Percentiles rank a stretch among this genome's conserved stretches.
phyloP scores from a whole-genome alignment of 2,329 filamentous ascomycete genomes.

The Trichocomaceae sp. region DNA sequence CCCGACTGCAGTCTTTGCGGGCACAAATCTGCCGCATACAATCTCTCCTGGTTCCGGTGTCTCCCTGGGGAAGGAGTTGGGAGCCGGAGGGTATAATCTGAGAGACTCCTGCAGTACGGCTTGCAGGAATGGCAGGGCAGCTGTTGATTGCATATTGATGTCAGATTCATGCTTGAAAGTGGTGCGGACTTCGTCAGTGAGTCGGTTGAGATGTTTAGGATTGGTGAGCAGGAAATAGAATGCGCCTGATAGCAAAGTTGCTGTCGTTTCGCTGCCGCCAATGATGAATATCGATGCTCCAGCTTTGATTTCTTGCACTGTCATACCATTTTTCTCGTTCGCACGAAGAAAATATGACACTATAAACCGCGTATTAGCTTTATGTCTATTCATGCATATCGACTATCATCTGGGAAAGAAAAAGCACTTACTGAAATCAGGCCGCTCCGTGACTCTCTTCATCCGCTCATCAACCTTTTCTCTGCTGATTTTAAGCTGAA shows the following conservation, averaged over 20 bases:
- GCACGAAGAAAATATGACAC: constrained; percentile 20
- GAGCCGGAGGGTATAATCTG: constrained; percentile 37
- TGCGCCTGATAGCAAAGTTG: constrained; percentile 33
- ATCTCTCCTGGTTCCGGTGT: constrained; percentile 3
- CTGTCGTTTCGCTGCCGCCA: constrained; percentile 36
- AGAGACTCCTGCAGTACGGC: constrained; percentile 43
- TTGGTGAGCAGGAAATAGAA: constrained; percentile 25
- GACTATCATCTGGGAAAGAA: background rate
- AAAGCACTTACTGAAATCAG: constrained; percentile 17
- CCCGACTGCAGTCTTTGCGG: constrained; percentile 34
- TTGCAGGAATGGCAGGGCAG: constrained; percentile 33
- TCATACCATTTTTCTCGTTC: constrained; percentile 16
- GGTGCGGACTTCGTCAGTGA: constrained; percentile 20
- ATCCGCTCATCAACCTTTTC: constrained; percentile 20
- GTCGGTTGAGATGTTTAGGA: constrained; percentile 14
- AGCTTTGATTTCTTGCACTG: constrained; percentile 18
- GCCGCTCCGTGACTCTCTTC: constrained; percentile 13
- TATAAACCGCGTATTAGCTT: background rate
- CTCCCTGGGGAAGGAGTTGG: constrained; percentile 6
- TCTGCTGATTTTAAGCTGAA: constrained; percentile 16
- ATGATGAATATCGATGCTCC: constrained; percentile 26
- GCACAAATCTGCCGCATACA: constrained; percentile 4
- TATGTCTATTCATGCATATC: background rate
- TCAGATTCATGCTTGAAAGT: constrained; percentile 18
- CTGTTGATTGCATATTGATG: constrained; percentile 26